Percentiles rank a stretch among this genome's conserved stretches.
Evolutionary conservation across 257 asterid species (phyloP).

Genomic region (Ilex asprella): DNA sequence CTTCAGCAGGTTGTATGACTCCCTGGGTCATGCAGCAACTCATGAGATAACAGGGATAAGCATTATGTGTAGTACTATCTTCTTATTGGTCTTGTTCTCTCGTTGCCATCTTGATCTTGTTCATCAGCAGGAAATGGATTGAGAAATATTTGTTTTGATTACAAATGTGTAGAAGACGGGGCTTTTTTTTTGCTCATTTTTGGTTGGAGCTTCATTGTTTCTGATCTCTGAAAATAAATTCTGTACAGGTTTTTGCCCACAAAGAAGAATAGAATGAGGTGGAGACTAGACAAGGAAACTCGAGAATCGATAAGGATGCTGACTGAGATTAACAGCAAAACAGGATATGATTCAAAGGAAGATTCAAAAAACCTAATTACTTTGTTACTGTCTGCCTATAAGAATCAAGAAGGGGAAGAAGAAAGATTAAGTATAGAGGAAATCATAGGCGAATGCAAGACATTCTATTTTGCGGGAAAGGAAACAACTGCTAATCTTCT

Average conservation of each 20-base stretch:
- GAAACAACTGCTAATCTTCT: constrained; percentile 64
- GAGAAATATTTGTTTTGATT: not conserved
- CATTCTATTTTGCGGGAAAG: constrained; percentile 75
- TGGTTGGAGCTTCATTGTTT: too few species aligned
- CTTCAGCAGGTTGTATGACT: too few species aligned
- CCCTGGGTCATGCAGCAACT: too few species aligned
- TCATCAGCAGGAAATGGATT: not conserved
- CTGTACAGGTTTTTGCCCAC: constrained; percentile 32
- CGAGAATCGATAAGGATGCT: constrained; percentile 24
- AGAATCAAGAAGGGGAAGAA: constrained; percentile 28
- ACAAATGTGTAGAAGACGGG: too few species aligned
- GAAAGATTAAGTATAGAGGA: constrained; percentile 44
- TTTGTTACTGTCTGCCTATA: constrained; percentile 23
- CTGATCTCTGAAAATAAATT: not conserved
- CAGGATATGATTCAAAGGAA: constrained; percentile 1
- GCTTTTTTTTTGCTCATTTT: too few species aligned
- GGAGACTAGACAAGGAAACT: constrained; percentile 34
- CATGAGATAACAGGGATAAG: too few species aligned
- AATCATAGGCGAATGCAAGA: constrained; percentile 63
- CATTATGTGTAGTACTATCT: too few species aligned
- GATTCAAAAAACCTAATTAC: constrained; percentile 23
- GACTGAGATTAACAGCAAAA: constrained; percentile 16
- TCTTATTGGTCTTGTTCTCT: not conserved
- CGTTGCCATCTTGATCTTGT: not conserved
- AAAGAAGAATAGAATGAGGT: constrained; percentile 28